Conservation (phyloP, 2,329 filamentous ascomycete species). For the Colletotrichum plurivorum region DNA sequence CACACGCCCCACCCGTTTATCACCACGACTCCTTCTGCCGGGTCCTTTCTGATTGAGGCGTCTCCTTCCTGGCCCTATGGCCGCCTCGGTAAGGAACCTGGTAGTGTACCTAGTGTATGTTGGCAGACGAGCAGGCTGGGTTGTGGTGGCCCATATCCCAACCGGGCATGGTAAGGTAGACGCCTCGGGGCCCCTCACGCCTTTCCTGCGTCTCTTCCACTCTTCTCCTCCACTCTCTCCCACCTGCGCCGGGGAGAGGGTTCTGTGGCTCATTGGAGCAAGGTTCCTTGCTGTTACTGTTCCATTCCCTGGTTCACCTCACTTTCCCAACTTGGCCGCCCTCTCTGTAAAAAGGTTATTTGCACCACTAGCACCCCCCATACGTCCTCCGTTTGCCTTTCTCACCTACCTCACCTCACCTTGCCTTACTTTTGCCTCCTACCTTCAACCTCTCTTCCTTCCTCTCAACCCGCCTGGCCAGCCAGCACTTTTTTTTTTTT, state of each 20-base stretch:
- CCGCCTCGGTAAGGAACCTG: not conserved
- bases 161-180: no score
- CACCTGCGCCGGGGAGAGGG: no score
- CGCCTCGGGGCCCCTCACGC: no score
- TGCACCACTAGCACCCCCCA: constrained; percentile 45
- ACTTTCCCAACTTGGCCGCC: constrained; percentile 50
- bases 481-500: constrained; percentile 42
- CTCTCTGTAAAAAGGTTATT: constrained; percentile 56
- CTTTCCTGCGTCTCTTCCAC: not conserved
- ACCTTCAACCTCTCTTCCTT: constrained; percentile 23
- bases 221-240: not conserved
- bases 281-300: constrained; percentile 1
- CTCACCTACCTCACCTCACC: constrained; percentile 32
- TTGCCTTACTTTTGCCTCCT: constrained; percentile 16
- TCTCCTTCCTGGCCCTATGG: constrained; percentile 5
- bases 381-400: constrained; percentile 19
- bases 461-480: constrained; percentile 41
- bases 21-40: constrained; percentile 13
- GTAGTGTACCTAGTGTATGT: no score
- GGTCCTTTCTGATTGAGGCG: not conserved
- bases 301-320: constrained; percentile 4
- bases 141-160: no score
- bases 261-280: not conserved
- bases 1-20: constrained; percentile 56
- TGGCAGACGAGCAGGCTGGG: no score